Evolutionary conservation across 495 filamentous ascomycete species (phyloP), one percentile per base, ranked within the genome.

Genomic region (Margaritispora aquatica): DNA sequence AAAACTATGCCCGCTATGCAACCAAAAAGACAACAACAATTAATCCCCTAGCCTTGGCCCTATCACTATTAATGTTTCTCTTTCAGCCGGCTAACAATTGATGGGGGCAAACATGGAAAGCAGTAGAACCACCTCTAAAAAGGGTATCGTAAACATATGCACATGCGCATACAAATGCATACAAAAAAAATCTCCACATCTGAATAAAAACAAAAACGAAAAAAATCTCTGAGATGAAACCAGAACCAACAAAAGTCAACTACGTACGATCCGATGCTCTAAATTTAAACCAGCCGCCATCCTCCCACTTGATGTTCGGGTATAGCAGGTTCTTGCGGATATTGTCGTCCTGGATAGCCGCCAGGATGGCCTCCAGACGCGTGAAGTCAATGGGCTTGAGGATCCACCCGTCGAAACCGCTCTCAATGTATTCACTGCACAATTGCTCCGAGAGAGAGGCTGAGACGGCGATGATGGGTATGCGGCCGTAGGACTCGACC

Each of bases 321-420:
- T 90, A 90, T 1, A 82, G 59, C 61, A 73, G 73, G 13, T 58
- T 61, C 24, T 75, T 62, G 46, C 85, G 72, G 17, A 71, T 61
- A 0, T 72, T 63, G 3, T 76, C 68, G 26, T 80, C 70, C 23
- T 73, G 68, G 31, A 89, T 82, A 0, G 85, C 85, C 1, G 64
- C 62, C 8, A 92, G 70, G 10, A 90, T 69, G 19, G 70, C 68
- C 66, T 80, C 74, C 20, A 90, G 70, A 24, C 87, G 71, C 54
- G 81, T 78, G 60, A 92, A 91, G 62, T 90, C 80, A 59, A 92
- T 82, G 0, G 81, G 87, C 68, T 88, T 89, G 69, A 86, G 58
- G 52, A 96, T 89, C 89, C 90, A 96, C 48, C 88, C 92, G 61
- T 96, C 92, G 64, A 96, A 96, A 0, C 92, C 91, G 5, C 80